Percentiles rank a stretch among this genome's conserved stretches.
These are phyloP conservation scores for Penicillium bialowiezense DNA, from an alignment of 495 filamentous ascomycete species.

Conservation along the genomic window DNA sequence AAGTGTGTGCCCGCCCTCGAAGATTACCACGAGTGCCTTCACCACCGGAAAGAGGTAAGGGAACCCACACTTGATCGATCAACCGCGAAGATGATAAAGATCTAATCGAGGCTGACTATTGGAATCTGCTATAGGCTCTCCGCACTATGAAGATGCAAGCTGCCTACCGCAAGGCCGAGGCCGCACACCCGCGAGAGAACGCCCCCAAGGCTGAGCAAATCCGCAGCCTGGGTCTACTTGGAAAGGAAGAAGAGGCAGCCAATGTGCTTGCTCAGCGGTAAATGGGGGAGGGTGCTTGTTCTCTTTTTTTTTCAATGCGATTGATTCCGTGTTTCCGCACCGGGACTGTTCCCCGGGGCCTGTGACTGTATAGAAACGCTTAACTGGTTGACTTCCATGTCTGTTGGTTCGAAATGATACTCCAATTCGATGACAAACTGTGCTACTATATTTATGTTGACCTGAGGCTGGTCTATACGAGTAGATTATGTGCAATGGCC, in stretches of 20 bases:
- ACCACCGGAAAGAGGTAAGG: conserved; percentile 94
- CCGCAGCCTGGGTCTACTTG: conserved; percentile 76
- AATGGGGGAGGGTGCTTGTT: conserved; percentile 20
- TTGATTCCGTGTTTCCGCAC: conserved; percentile 30
- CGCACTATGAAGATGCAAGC: conserved; percentile 76
- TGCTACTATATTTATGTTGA: not conserved
- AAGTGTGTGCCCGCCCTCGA: conserved; percentile 89
- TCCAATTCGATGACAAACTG: conserved; percentile 20
- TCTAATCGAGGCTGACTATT: too few species aligned
- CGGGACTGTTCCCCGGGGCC: conserved; percentile 21
- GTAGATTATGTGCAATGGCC: not conserved
- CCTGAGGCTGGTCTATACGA: not conserved
- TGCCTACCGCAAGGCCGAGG: conserved; percentile 81
- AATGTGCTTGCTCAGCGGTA: conserved; percentile 47
- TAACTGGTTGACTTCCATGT: conserved; percentile 19
- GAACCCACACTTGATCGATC: conserved; percentile 7
- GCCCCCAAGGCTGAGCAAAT: conserved; percentile 72
- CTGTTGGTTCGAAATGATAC: conserved; percentile 30
- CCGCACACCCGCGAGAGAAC: conserved; percentile 72
- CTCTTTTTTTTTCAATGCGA: conserved; percentile 24
- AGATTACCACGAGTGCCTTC: conserved; percentile 97
- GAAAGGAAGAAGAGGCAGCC: conserved; percentile 76
- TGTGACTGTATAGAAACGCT: conserved; percentile 45
- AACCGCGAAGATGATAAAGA: too few species aligned
- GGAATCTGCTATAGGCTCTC: conserved; percentile 58